Evolutionary conservation across 805 yeast species (phyloP).

Genomic region (Cephaloascus albidus): DNA sequence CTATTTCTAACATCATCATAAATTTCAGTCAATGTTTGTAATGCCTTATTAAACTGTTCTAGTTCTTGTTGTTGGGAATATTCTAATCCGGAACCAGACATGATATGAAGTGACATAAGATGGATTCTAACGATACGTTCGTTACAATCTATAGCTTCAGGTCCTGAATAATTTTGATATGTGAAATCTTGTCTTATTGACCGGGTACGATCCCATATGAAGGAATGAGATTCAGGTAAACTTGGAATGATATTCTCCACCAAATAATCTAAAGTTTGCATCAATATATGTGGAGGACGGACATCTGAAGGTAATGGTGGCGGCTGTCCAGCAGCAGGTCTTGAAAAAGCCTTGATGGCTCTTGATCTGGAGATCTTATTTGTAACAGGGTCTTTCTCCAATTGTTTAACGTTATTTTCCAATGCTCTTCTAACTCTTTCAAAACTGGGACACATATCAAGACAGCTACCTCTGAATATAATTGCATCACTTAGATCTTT

Average conservation of each 20-base stretch:
- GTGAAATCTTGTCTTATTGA: conserved; percentile 96
- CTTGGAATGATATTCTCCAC: conserved; percentile 52
- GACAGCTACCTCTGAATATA: conserved; percentile 76
- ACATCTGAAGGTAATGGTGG: conserved; percentile 98
- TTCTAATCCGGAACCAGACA: conserved; percentile 66
- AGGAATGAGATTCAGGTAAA: conserved; percentile 80
- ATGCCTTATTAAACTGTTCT: conserved; percentile 86
- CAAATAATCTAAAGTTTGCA: conserved; percentile 60
- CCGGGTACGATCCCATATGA: conserved; percentile 95
- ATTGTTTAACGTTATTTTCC: conserved; percentile 75
- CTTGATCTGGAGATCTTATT: conserved; percentile 43
- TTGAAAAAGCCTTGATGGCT: conserved; percentile 86
- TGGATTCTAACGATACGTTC: conserved; percentile 89
- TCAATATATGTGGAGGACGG: conserved; percentile 76
- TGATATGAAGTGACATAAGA: conserved; percentile 67
- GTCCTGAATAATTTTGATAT: conserved; percentile 86
- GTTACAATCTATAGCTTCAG: conserved; percentile 88
- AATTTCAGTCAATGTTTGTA: conserved; percentile 82
- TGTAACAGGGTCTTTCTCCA: conserved; percentile 56
- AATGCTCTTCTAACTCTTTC: conserved; percentile 83
- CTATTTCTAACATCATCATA: conserved; percentile 69
- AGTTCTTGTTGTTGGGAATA: conserved; percentile 92
- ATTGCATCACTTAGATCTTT: conserved; percentile 87
- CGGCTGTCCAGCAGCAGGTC: conserved; percentile 98
- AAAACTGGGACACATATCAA: conserved; percentile 90